phyloP scores from a whole-genome alignment of 495 filamentous ascomycete species.

The Aspergillus mulundensis region DNA sequence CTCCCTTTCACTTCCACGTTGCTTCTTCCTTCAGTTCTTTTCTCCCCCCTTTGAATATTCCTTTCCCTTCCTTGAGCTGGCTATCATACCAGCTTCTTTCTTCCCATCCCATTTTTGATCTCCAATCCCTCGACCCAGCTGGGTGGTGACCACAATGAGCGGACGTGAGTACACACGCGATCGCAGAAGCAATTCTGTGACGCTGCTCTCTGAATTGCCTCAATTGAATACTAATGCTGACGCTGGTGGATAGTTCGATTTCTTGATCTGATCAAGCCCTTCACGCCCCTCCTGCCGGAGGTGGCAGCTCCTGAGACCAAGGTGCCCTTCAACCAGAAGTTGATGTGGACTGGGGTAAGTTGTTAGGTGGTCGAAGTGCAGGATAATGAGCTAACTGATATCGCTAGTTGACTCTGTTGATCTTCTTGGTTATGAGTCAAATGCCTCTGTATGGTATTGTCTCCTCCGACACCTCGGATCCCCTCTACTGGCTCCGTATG shows the following conservation, averaged over 20 bases:
- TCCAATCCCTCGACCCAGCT: constrained; percentile 24
- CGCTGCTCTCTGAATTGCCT: constrained; percentile 21
- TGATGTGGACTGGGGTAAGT: constrained; percentile 96
- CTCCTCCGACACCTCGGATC: constrained; percentile 94
- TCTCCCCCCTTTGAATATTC: constrained; percentile 33
- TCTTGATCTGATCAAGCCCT: constrained; percentile 98
- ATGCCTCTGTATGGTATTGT: constrained; percentile 98
- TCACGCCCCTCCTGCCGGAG: constrained; percentile 97
- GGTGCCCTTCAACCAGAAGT: constrained; percentile 95
- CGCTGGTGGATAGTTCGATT: constrained; percentile 72
- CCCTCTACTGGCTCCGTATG: constrained; percentile 99
- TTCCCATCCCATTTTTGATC: constrained; percentile 3
- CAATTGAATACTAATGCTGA: constrained; percentile 29
- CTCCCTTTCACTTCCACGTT: constrained; percentile 30
- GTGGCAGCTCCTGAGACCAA: constrained; percentile 95
- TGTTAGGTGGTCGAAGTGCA: constrained; percentile 15
- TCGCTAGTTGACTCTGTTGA: constrained; percentile 75
- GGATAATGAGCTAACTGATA: constrained; percentile 31
- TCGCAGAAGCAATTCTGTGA: constrained; percentile 28
- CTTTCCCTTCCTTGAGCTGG: constrained; percentile 50
- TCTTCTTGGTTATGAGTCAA: constrained; percentile 99
- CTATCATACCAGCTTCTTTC: constrained; percentile 50
- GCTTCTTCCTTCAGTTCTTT: constrained; percentile 28
- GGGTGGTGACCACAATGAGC: constrained; percentile 44
- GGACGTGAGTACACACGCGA: constrained; percentile 45